phyloP scores from a whole-genome alignment of 768 basidiomycete species.

The Kwoniella pini region DNA sequence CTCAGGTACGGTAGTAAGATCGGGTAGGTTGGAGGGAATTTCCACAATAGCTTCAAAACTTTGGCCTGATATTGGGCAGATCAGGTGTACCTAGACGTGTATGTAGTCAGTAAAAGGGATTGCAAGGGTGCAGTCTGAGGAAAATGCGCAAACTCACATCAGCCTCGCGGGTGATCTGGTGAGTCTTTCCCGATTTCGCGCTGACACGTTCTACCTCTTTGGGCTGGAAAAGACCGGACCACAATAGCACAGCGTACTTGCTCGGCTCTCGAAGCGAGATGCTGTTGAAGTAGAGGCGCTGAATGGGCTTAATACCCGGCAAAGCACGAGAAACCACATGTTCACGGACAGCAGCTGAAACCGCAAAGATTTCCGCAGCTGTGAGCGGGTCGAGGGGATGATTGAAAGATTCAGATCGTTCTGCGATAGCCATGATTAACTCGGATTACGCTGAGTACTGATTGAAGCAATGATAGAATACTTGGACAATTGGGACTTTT shows the following conservation, averaged over 20 bases:
- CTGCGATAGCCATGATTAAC: too few species aligned
- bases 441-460: too few species aligned
- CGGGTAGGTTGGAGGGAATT: constrained; percentile 46
- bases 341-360: constrained; percentile 20
- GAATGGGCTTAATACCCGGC: constrained; percentile 13
- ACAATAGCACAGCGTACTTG: constrained; percentile 33
- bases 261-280: constrained; percentile 25
- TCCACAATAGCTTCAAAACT: constrained; percentile 46
- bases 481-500: too few species aligned
- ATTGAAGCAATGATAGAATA: too few species aligned
- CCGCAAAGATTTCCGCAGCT: constrained; percentile 21
- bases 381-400: constrained; percentile 34
- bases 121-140: too few species aligned
- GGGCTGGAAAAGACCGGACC: constrained; percentile 28
- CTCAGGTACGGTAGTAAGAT: constrained; percentile 49
- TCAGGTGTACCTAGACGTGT: constrained; percentile 60
- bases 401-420: too few species aligned
- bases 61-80: constrained; percentile 74
- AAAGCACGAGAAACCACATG: constrained; percentile 16
- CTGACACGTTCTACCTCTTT: constrained; percentile 29
- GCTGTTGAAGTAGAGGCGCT: constrained; percentile 23
- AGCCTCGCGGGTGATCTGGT: constrained; percentile 30
- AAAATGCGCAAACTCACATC: too few species aligned
- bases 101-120: not conserved
- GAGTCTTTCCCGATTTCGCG: not conserved